phyloP scores from a whole-genome alignment of 768 basidiomycete genomes.

The Arthromyces matolae region DNA sequence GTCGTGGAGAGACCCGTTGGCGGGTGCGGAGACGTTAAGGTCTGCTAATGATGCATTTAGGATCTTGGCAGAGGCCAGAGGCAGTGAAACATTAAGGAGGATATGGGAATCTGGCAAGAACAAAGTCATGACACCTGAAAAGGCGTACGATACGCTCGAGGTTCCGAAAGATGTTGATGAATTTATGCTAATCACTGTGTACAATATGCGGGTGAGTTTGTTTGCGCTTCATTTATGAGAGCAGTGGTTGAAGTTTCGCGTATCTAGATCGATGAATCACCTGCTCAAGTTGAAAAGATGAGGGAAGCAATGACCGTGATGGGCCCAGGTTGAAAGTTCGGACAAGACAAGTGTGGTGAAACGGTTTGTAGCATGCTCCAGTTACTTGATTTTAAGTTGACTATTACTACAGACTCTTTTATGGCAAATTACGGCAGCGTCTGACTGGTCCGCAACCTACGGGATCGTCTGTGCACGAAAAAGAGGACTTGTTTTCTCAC shows the following conservation, averaged over 20 bases:
- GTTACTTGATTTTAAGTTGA: background rate
- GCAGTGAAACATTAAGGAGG: conserved; percentile 45
- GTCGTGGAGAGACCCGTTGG: conserved; percentile 50
- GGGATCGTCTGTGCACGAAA: conserved; percentile 66
- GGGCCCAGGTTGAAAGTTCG: conserved; percentile 41
- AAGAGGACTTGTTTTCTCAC: conserved; percentile 91
- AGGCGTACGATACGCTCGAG: conserved; percentile 71
- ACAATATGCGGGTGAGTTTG: conserved; percentile 57
- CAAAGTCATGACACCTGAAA: conserved; percentile 59
- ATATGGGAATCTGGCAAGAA: conserved; percentile 54
- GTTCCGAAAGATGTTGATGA: conserved; percentile 70
- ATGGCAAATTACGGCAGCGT: conserved; percentile 74
- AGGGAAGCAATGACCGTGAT: conserved; percentile 70
- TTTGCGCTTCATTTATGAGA: background rate
- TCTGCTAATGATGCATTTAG: conserved; percentile 66
- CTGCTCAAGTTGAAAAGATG: conserved; percentile 65
- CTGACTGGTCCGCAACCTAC: conserved; percentile 39
- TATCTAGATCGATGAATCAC: conserved; percentile 65
- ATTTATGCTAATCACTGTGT: conserved; percentile 69
- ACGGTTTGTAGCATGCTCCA: conserved; percentile 41
- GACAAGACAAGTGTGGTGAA: conserved; percentile 80
- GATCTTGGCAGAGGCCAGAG: conserved; percentile 61
- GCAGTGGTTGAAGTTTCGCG: conserved; percentile 9
- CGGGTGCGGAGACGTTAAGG: conserved; percentile 44
- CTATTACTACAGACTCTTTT: conserved; percentile 56